A percentile compares a stretch with the other conserved stretches of the same genome.
phyloP scores from a whole-genome alignment of 148 eudicot genomes.

The Nepenthes mirabilis region DNA sequence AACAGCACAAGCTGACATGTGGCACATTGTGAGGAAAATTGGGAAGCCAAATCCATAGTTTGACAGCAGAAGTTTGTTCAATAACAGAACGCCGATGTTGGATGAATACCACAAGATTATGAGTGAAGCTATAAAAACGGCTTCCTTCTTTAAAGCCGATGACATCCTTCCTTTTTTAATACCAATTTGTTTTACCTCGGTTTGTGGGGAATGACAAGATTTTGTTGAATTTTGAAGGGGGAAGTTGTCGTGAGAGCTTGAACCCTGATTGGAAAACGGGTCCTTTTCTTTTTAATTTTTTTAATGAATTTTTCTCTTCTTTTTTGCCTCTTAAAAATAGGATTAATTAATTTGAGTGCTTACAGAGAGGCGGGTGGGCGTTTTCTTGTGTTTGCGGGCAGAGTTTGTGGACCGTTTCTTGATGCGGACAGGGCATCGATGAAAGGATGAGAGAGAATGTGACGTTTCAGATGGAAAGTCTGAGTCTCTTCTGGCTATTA shows the following conservation, averaged over 20 bases:
- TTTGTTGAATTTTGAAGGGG: no score
- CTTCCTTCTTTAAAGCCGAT: slow-evolving; percentile 20
- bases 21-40: slow-evolving; percentile 90
- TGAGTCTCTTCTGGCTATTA: no score
- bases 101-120: slow-evolving; percentile 81
- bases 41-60: slow-evolving; percentile 86
- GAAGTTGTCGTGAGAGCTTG: no score
- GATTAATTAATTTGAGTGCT: neutral
- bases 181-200: no score
- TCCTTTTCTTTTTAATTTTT: neutral
- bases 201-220: no score
- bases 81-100: slow-evolving; percentile 82
- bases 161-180: neutral
- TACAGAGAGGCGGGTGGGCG: no score
- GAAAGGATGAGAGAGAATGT: no score
- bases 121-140: slow-evolving; percentile 45
- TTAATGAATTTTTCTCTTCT: neutral
- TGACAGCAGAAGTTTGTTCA: slow-evolving; percentile 68
- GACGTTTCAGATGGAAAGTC: no score
- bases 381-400: neutral
- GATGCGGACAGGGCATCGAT: neutral
- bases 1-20: slow-evolving; percentile 79
- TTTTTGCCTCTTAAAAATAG: neutral
- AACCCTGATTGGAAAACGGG: no score
- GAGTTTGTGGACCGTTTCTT: slow-evolving; percentile 6